phyloP scores from a whole-genome alignment of 2,329 filamentous ascomycete genomes.

The Cercospora beticola region DNA sequence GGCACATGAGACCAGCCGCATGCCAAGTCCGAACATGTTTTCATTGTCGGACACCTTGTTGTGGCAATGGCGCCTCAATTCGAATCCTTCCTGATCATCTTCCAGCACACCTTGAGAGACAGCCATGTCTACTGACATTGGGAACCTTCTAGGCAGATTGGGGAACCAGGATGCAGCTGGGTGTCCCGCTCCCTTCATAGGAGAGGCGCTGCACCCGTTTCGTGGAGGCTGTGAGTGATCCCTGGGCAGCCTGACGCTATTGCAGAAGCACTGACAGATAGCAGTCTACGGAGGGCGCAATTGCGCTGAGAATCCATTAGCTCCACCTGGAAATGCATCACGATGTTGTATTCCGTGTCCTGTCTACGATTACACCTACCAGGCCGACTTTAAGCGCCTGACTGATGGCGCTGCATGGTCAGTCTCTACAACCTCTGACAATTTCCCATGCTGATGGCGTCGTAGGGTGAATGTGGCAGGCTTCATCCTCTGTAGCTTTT shows the following conservation, averaged over 20 bases:
- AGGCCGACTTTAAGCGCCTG: slow-evolving; percentile 56
- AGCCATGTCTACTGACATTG: slow-evolving; percentile 4
- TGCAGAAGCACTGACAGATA: not conserved
- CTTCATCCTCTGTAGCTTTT: slow-evolving; percentile 67
- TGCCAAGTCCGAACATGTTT: not conserved
- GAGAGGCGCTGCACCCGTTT: slow-evolving; percentile 27
- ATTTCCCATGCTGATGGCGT: not conserved
- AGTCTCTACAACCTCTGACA: not conserved
- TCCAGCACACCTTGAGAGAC: not conserved
- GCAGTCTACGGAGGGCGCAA: slow-evolving; percentile 29
- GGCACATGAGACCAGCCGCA: not conserved
- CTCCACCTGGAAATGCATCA: slow-evolving; percentile 22
- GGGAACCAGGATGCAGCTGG: slow-evolving; percentile 27
- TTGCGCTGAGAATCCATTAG: slow-evolving; percentile 31
- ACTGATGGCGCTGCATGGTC: slow-evolving; percentile 64
- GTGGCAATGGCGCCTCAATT: not conserved
- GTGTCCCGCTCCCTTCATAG: slow-evolving; percentile 33
- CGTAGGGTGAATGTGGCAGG: slow-evolving; percentile 68
- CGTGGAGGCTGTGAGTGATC: slow-evolving; percentile 29
- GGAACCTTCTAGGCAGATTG: slow-evolving; percentile 5
- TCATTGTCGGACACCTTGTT: not conserved
- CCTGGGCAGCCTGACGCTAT: not conserved
- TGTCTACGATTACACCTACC: slow-evolving; percentile 69
- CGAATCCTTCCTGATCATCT: not conserved
- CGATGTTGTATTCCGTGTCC: slow-evolving; percentile 82